These are phyloP conservation scores for Dysphania ambrosioides DNA, from an alignment of 148 eudicot species.

Conservation along the genomic window DNA sequence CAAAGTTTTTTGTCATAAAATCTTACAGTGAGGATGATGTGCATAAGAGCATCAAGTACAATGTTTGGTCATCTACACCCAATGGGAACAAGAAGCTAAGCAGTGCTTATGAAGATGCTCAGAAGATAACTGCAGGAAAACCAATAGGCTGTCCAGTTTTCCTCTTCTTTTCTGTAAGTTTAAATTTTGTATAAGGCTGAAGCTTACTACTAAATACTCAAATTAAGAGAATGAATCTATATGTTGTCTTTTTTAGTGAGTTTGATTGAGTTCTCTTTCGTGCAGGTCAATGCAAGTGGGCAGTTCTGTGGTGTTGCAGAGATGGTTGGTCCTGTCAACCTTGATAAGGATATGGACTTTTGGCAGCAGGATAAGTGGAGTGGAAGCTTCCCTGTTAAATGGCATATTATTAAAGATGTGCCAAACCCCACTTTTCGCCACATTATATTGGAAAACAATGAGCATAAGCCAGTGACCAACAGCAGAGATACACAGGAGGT, in stretches of 20 bases:
- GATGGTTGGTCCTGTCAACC: conserved; percentile 89
- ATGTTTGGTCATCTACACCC: conserved; percentile 97
- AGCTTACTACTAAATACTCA: not conserved
- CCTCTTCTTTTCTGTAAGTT: conserved; percentile 85
- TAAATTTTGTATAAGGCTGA: not conserved
- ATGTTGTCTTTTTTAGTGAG: not conserved
- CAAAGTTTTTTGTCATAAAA: conserved; percentile 88
- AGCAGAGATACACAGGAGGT: conserved; percentile 99
- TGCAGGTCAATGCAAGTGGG: conserved; percentile 97
- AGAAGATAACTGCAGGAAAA: conserved; percentile 58
- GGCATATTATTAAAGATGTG: conserved; percentile 94
- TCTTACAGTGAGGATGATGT: conserved; percentile 99
- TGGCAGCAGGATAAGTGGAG: conserved; percentile 99
- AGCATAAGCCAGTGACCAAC: conserved; percentile 94
- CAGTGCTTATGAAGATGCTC: conserved; percentile 82
- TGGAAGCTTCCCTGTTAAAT: conserved; percentile 94
- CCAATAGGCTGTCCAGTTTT: conserved; percentile 82
- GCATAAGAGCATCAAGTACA: conserved; percentile 92
- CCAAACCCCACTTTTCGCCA: conserved; percentile 82
- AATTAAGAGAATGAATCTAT: not conserved
- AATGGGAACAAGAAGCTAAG: conserved; percentile 94
- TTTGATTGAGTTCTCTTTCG: not conserved
- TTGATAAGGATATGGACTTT: conserved; percentile 87
- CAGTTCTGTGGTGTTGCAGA: conserved; percentile 99
- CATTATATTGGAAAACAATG: conserved; percentile 86